Percentiles rank a stretch among this genome's conserved stretches.
Conservation (phyloP, 345 rosid species). For the Syzygium jambos region DNA sequence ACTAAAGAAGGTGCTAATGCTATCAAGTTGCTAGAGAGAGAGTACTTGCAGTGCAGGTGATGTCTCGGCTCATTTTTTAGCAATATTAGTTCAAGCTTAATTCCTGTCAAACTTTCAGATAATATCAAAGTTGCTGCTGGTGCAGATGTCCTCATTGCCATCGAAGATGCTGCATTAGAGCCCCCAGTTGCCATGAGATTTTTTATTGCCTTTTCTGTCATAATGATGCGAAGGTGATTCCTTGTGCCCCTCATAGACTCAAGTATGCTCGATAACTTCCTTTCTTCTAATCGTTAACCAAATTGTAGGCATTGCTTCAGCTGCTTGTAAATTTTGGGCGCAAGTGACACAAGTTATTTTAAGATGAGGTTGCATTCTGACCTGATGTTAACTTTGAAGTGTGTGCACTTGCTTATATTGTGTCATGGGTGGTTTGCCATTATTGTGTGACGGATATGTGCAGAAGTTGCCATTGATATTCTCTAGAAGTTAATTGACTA, state of each 20-base stretch:
- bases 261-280: neutral
- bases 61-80: neutral
- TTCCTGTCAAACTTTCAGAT: neutral
- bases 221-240: slow-evolving; percentile 45
- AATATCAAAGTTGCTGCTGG: neutral
- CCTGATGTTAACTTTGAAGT: accelerated
- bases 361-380: neutral
- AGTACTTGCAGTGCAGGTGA: slow-evolving; percentile 56
- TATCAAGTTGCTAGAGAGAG: slow-evolving; percentile 20
- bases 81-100: neutral
- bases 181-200: slow-evolving; percentile 68
- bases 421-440: too few relatives aligned
- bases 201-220: slow-evolving; percentile 88
- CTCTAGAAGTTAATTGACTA: too few relatives aligned
- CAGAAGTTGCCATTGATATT: too few relatives aligned
- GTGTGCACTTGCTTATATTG: neutral
- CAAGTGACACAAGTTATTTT: too few relatives aligned
- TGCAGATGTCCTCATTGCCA: too few relatives aligned
- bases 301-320: neutral
- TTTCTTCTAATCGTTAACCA: neutral
- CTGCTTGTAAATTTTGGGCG: neutral
- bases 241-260: neutral
- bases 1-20: slow-evolving; percentile 2
- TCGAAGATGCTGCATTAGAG: slow-evolving; percentile 25
- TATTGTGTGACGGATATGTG: neutral